A percentile compares a stretch with the other conserved stretches of the same genome.
Conservation (phyloP, 2,329 filamentous ascomycete species). For the Monilinia laxa region DNA sequence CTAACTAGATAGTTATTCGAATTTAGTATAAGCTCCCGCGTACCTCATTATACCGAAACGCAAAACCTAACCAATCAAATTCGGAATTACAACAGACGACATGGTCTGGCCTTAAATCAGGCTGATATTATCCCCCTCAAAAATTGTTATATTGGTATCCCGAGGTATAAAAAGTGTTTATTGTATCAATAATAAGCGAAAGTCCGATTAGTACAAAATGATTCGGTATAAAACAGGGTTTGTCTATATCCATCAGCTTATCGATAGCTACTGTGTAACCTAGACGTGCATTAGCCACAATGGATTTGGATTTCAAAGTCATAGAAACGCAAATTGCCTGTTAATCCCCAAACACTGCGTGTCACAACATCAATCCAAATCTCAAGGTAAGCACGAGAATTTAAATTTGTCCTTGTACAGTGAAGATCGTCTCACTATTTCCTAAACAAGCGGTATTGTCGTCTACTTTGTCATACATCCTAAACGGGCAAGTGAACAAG, state of each 20-base stretch:
- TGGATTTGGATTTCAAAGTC: neutral
- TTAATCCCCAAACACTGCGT: neutral
- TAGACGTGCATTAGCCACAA: neutral
- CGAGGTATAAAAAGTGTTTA: too few species aligned
- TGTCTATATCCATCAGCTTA: neutral
- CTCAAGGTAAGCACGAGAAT: neutral
- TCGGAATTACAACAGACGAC: too few species aligned
- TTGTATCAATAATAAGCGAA: too few species aligned
- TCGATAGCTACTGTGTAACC: neutral
- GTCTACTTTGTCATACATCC: neutral
- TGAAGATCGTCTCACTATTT: neutral
- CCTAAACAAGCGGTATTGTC: conserved; percentile 1
- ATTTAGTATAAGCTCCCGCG: neutral
- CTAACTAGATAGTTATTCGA: neutral
- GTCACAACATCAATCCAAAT: neutral
- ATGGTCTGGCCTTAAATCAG: too few species aligned
- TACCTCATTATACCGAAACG: too few species aligned
- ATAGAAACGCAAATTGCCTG: neutral
- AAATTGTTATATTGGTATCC: too few species aligned
- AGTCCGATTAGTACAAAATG: too few species aligned
- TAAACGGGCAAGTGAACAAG: neutral
- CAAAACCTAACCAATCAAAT: too few species aligned
- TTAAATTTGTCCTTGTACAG: neutral
- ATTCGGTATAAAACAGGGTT: too few species aligned
- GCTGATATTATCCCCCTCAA: too few species aligned